Conservation (phyloP, 1,139 yeast genomes). For the Zygoascus sp. region DNA sequence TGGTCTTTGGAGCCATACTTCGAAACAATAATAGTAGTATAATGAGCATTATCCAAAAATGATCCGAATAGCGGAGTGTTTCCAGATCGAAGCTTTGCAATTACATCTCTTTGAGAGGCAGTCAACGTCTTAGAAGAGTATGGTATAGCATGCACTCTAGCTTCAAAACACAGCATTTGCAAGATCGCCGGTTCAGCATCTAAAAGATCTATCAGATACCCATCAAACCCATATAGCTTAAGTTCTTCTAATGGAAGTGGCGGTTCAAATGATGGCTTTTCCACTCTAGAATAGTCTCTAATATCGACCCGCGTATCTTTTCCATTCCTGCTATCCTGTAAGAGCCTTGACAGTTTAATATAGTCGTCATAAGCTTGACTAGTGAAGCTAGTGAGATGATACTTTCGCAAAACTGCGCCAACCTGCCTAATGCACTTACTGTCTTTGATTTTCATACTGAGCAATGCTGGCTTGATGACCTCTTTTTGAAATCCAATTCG, state of each 20-base stretch:
- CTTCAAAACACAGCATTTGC: conserved; percentile 62
- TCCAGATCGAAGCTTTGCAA: conserved; percentile 4
- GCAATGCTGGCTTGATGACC: conserved; percentile 73
- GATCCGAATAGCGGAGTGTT: conserved; percentile 12
- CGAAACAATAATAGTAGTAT: conserved; percentile 17
- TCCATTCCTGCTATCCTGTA: conserved; percentile 38
- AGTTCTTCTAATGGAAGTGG: conserved; percentile 40
- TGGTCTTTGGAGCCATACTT: conserved; percentile 22
- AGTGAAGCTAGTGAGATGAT: conserved; percentile 55
- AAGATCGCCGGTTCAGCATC: conserved; percentile 74
- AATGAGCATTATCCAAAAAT: conserved; percentile 13
- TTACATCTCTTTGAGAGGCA: neutral
- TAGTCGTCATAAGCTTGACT: conserved; percentile 43
- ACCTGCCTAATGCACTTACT: conserved; percentile 46
- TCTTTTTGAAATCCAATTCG: conserved; percentile 34
- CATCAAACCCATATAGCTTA: conserved; percentile 65
- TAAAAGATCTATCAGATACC: conserved; percentile 66
- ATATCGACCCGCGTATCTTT: conserved; percentile 39
- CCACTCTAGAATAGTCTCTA: conserved; percentile 39
- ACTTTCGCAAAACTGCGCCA: conserved; percentile 53
- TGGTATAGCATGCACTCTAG: conserved; percentile 60
- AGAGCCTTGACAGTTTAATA: conserved; percentile 38
- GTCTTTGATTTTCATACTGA: conserved; percentile 55
- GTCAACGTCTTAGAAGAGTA: conserved; percentile 41
- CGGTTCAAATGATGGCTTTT: conserved; percentile 26